Percentiles rank a stretch among this genome's conserved stretches.
These are phyloP conservation scores for Scedosporium aurantiacum DNA, from an alignment of 2,329 filamentous ascomycete genomes.

Conservation along the genomic window DNA sequence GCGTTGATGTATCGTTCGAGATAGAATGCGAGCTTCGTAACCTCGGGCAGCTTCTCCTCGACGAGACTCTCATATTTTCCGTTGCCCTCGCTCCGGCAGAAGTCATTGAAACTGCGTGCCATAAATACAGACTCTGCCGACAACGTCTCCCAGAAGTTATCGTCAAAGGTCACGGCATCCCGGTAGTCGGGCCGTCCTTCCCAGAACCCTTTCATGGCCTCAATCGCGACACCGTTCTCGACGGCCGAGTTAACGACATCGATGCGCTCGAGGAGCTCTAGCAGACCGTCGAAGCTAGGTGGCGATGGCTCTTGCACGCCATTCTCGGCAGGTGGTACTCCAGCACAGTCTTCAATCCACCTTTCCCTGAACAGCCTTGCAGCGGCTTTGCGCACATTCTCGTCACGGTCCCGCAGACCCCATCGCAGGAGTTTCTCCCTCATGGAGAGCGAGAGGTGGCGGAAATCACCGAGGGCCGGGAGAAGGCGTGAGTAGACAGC, in stretches of 20 bases:
- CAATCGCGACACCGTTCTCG: slow-evolving; percentile 80
- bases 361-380: slow-evolving; percentile 82
- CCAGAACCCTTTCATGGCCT: slow-evolving; percentile 96
- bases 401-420: slow-evolving; percentile 88
- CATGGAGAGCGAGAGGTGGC: slow-evolving; percentile 86
- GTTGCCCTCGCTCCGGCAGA: slow-evolving; percentile 65
- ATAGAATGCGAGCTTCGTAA: slow-evolving; percentile 80
- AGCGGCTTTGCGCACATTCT: slow-evolving; percentile 85
- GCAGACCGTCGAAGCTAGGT: slow-evolving; percentile 69
- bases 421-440: slow-evolving; percentile 90
- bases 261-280: slow-evolving; percentile 87
- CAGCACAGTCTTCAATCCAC: slow-evolving; percentile 96
- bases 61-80: slow-evolving; percentile 62
- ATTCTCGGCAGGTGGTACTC: slow-evolving; percentile 48
- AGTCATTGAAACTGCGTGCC: slow-evolving; percentile 87
- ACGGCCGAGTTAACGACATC: slow-evolving; percentile 84
- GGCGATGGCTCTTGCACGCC: slow-evolving; percentile 37
- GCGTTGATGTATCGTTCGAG: slow-evolving; percentile 68
- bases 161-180: slow-evolving; percentile 59
- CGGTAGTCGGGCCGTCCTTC: slow-evolving; percentile 77
- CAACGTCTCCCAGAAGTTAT: slow-evolving; percentile 69
- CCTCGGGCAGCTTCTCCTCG: slow-evolving; percentile 91
- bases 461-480: slow-evolving; percentile 84
- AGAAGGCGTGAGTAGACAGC: slow-evolving; percentile 80
- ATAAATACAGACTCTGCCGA: slow-evolving; percentile 83